Conservation (phyloP, 2,329 filamentous ascomycete species). For the Ilyonectria robusta region DNA sequence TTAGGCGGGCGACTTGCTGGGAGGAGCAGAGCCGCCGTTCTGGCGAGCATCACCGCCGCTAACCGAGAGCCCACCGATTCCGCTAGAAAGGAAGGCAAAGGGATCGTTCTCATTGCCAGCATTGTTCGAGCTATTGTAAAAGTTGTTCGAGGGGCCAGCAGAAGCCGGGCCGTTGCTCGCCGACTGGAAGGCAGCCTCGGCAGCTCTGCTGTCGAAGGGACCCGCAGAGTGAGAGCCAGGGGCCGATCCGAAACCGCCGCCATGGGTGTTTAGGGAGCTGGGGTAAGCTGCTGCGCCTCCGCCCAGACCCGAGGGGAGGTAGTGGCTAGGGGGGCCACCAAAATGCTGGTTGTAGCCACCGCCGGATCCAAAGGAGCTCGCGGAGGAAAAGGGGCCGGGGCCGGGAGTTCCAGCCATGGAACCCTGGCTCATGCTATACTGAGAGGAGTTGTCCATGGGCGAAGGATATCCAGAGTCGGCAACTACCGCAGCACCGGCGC, state of each 20-base stretch:
- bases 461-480: constrained; percentile 94
- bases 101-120: constrained; percentile 78
- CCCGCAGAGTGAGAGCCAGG: constrained; percentile 86
- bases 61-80: constrained; percentile 81
- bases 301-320: constrained; percentile 88
- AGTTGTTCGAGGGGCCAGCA: constrained; percentile 75
- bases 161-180: constrained; percentile 86
- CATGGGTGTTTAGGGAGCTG: constrained; percentile 82
- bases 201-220: constrained; percentile 92
- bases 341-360: constrained; percentile 84
- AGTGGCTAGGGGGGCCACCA: constrained; percentile 88
- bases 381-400: constrained; percentile 81
- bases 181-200: constrained; percentile 94
- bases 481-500: constrained; percentile 92
- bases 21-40: constrained; percentile 70
- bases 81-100: constrained; percentile 83
- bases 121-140: constrained; percentile 71
- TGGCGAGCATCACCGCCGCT: constrained; percentile 75
- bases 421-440: constrained; percentile 87
- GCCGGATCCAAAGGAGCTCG: constrained; percentile 76
- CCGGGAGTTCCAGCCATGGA: constrained; percentile 90
- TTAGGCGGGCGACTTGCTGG: constrained; percentile 73
- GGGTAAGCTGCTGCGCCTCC: constrained; percentile 80
- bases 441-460: constrained; percentile 87
- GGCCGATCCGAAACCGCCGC: constrained; percentile 75